These are phyloP conservation scores for Panaeolus cyanescens DNA, from an alignment of 768 basidiomycete genomes.

Conservation along the genomic window DNA sequence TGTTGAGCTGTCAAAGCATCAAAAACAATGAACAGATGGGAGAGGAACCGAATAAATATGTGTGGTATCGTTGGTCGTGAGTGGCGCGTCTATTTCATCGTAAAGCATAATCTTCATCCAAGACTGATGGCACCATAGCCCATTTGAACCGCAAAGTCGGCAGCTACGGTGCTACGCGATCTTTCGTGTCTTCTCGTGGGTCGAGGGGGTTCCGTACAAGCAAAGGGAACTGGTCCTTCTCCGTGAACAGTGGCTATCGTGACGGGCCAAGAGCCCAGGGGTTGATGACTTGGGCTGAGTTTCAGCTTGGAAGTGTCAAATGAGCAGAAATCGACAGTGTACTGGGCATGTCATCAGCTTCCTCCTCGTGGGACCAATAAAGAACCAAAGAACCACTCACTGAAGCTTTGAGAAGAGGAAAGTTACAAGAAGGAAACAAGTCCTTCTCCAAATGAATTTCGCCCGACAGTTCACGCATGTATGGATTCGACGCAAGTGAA, in stretches of 20 bases:
- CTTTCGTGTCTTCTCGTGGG: background rate
- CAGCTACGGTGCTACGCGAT: background rate
- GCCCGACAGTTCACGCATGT: slow-evolving; percentile 25
- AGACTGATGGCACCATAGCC: background rate
- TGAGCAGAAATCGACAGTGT: slow-evolving; percentile 24
- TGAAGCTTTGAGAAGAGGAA: slow-evolving; percentile 26
- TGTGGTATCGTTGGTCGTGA: too few species aligned
- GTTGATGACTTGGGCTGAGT: slow-evolving; percentile 4
- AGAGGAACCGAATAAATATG: background rate
- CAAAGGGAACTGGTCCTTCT: slow-evolving; percentile 24
- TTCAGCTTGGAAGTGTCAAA: slow-evolving; percentile 23
- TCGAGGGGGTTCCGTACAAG: slow-evolving; percentile 19
- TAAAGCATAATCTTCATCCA: too few species aligned
- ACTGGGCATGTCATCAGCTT: slow-evolving; percentile 14
- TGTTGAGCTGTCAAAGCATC: background rate
- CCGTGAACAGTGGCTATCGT: slow-evolving; percentile 26
- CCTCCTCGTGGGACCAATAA: too few species aligned
- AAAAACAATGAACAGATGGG: background rate
- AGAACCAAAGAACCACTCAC: slow-evolving; percentile 17
- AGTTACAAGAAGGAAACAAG: slow-evolving; percentile 26
- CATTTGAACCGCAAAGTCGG: background rate
- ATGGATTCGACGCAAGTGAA: background rate
- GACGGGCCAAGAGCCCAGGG: slow-evolving; percentile 24
- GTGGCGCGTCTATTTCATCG: too few species aligned
- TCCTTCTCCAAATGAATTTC: slow-evolving; percentile 34